Evolutionary conservation across 345 rosid genomes (phyloP), one percentile per base, ranked within the genome.

Genomic region (Citropsis articulata): DNA sequence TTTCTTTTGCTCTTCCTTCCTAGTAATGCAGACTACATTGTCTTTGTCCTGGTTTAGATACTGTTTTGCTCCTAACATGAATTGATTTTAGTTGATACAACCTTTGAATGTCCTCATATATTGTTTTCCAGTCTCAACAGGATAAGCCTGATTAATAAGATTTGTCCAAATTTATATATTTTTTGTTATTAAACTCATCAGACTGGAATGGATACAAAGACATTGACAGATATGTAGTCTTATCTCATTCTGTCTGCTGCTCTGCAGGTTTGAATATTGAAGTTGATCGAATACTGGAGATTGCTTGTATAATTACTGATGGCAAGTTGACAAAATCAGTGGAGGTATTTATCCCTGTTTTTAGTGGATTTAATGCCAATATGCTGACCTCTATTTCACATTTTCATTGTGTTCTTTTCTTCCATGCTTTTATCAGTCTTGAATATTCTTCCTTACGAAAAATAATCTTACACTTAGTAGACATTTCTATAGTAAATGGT

Each of bases 251-350:
- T n/a, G 65, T 76, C 5, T 77, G 60, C 28, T 81, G 61, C 55
- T 69, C 61, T 87, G 83, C 85, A 95, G 99, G 99, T 72, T 85
- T 95, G 82, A 79, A 91, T 80, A 73, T 90, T 76, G 96, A 91
- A 83, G 90, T 83, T 79, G 97, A 95, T 77, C 86, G 93, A 85
- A 92, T 95, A 81, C 80, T 95, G 83, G 99, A 96, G 89, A 96
- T 96, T 84, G 97, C 97, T 22, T 94, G 99, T 80, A 91, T 94
- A 73, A 85, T 96, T 33, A 96, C 99, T 19, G 90, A 96, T 88
- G 98, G 97, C 35, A 82, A 62, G 27, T 85, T 96, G 86, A 81
- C 83, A 75, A 91, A 88, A 81, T 87, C 92, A 55, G 81, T 89
- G 55, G 99, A 96, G 97, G 99, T 93, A 83, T 10, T 60, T 60